Base-by-base conservation (phyloP, 768 basidiomycete genomes). In the Pluteus cervinus region DNA sequence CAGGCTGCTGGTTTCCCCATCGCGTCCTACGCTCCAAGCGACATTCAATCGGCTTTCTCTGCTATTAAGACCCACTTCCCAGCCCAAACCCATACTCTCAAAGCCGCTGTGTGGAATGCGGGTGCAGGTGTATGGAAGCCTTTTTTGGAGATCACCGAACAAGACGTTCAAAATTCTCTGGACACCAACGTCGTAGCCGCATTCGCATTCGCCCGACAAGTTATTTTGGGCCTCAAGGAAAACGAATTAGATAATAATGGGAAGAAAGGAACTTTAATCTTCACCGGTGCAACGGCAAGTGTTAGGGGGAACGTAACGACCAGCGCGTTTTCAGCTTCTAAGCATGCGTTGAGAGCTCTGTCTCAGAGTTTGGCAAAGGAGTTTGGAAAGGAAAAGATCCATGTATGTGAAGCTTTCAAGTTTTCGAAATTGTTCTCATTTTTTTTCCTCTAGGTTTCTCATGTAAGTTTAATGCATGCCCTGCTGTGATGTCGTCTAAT, bases 351-450 rank as follows among this genome's bases (percentile, higher is more conserved):
- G 24, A 63, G 84, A 29, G 78, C 76, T 0, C 60, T 86, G 31
- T 72, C 75, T 1, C 84, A 86, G 59, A 82, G 81, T 46, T 55
- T 86, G 49, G 73, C 76, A 6, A 85, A 85, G 56, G 83, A 86
- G 50, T 86, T 84, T 50, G 76, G 76, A 17, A 77, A 77, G 54
- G 61, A 84, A 28, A 78, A 84, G 48, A 85, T 86, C 34, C 83
- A 86, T 56, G 84, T 79, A 14, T 34, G 67, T 30, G 16, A 2
- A 9, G 26, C 5, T 25, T 22, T 9, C 15, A 33, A 11, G 31
- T n/a, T 22, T 36, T 7, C 24, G 20, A 5, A 21, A 4, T 20
- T 11, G n/a, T 16, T n/a, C 21, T 33, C 23, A 28, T 33, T 9
- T 9, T 11, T 14, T 32, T 7, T 35, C 24, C 3, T 22, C 16